Evolutionary conservation across 2,329 filamentous ascomycete species (phyloP), one percentile per base, ranked within the genome.

Genomic region (Diaporthe caulivora): DNA sequence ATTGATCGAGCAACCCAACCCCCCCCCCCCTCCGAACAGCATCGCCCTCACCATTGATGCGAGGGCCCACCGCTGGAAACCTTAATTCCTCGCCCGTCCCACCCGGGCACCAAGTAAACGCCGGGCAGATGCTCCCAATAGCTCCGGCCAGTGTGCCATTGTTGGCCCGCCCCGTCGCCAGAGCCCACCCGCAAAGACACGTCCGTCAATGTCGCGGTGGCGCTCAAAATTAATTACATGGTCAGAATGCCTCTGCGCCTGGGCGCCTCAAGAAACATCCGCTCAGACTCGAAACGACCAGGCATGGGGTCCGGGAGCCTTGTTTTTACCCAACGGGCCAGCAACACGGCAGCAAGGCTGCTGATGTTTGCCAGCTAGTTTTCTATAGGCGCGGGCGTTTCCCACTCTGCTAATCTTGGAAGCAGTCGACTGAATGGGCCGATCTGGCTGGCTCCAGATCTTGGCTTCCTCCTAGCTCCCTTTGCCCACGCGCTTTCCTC

Each of bases 211-310:
- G 31, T 18, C 44, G 44, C 62, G 44, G 29, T 51, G 29, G 26
- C 62, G 3, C 44, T 13, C 44, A 40, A 65, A 51, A 51, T 24
- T 65, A 51, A 51, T 65, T 51, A 64, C 60, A 18, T 26, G 60
- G 60, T 34, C 60, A 65, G 34, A 21, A 51, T 49, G 31, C 62
- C 44, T 65, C 29, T 51, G 44, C 31, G 62, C 24, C 47, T 65
- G 62, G 62, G 44, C 62, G 62, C 62, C 26, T 65, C 44, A 51
- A 37, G 62, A 65, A 65, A 65, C 62, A 65, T 51, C 44, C 44
- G 62, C 62, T 51, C 62, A 51, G 44, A 65, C 62, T 65, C 62
- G 62, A 65, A 65, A 65, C 62, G 62, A 51, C 62, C 29, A 53
- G 40, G 62, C 51, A 44, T 34, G 62, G 62, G 60, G 44, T 65